Percentiles rank a stretch among this genome's conserved stretches.
Evolutionary conservation across 495 filamentous ascomycete genomes (phyloP).

Genomic region (Diplogelasinospora grovesii): DNA sequence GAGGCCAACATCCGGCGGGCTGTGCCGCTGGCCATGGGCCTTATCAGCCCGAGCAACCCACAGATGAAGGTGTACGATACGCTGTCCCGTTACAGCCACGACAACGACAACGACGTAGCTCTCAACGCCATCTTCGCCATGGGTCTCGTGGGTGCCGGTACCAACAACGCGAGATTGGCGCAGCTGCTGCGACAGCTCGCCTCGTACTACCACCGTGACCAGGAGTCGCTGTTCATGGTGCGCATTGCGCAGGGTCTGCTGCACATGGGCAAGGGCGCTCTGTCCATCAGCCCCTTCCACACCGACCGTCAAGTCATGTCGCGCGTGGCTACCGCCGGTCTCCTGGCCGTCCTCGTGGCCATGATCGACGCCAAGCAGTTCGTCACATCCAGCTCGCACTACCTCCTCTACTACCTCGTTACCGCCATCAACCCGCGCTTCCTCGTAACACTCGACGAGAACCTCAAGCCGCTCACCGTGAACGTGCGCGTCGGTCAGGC

Average conservation of each 20-base stretch:
- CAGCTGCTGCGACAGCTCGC: conserved; percentile 92
- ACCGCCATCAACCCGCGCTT: conserved; percentile 97
- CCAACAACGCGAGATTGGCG: conserved; percentile 94
- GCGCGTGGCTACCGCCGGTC: conserved; percentile 78
- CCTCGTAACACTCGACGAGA: conserved; percentile 91
- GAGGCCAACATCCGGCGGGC: conserved; percentile 94
- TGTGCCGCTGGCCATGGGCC: conserved; percentile 94
- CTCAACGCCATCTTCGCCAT: conserved; percentile 99
- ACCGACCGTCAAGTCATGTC: conserved; percentile 94
- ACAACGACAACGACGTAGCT: conserved; percentile 97
- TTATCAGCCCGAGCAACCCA: conserved; percentile 93
- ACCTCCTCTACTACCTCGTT: conserved; percentile 94
- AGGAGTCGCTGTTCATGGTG: conserved; percentile 96
- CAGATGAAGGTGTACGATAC: conserved; percentile 99
- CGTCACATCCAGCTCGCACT: conserved; percentile 81
- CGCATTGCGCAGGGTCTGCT: conserved; percentile 95
- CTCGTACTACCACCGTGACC: conserved; percentile 95
- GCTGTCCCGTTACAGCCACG: conserved; percentile 94
- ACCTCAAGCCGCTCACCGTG: conserved; percentile 86
- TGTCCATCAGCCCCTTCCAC: conserved; percentile 95
- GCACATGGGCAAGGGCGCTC: conserved; percentile 98
- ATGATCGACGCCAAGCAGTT: conserved; percentile 95
- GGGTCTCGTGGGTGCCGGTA: conserved; percentile 93
- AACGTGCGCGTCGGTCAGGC: conserved; percentile 97
- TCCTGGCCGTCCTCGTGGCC: conserved; percentile 83